Percentiles rank a stretch among this genome's conserved stretches.
phyloP scores from a whole-genome alignment of 495 filamentous ascomycete genomes.

The Amphirosellinia nigrospora region DNA sequence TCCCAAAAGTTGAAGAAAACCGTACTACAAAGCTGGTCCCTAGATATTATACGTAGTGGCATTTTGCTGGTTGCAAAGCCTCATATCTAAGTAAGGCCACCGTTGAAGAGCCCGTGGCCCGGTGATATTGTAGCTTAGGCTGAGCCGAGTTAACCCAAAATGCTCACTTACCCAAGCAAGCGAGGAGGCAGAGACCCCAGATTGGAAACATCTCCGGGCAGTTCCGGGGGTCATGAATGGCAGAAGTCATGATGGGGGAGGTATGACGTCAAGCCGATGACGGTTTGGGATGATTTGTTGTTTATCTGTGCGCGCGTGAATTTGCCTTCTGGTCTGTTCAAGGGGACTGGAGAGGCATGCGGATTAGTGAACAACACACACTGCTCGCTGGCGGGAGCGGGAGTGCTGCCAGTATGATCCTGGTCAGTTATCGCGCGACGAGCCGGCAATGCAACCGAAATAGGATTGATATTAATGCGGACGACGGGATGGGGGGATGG shows the following conservation, averaged over 20 bases:
- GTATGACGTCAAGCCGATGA: slow-evolving; percentile 10
- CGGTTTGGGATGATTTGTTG: slow-evolving; percentile 11
- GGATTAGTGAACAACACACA: slow-evolving; percentile 11
- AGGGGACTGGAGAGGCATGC: not conserved
- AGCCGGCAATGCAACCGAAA: slow-evolving; percentile 20
- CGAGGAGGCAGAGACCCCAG: slow-evolving; percentile 9
- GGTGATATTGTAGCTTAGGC: not conserved
- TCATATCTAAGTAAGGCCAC: not conserved
- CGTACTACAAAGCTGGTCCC: not conserved
- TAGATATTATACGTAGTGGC: not conserved
- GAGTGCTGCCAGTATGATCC: slow-evolving; percentile 5
- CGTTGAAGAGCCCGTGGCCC: not conserved
- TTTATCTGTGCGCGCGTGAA: slow-evolving; percentile 18
- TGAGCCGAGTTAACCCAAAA: not conserved
- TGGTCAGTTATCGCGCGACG: slow-evolving; percentile 5
- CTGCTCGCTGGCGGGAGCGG: slow-evolving; percentile 6
- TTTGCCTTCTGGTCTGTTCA: not conserved
- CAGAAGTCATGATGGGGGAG: not conserved
- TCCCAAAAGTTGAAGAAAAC: not conserved
- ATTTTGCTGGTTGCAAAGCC: not conserved
- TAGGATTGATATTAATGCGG: slow-evolving; percentile 18
- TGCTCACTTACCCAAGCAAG: not conserved
- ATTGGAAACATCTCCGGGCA: slow-evolving; percentile 15
- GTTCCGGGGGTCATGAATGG: not conserved
- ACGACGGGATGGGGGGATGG: not conserved